Percentiles rank a stretch among this genome's conserved stretches.
Evolutionary conservation across 2,329 filamentous ascomycete genomes (phyloP).

Genomic region (Xylaria polymorpha): DNA sequence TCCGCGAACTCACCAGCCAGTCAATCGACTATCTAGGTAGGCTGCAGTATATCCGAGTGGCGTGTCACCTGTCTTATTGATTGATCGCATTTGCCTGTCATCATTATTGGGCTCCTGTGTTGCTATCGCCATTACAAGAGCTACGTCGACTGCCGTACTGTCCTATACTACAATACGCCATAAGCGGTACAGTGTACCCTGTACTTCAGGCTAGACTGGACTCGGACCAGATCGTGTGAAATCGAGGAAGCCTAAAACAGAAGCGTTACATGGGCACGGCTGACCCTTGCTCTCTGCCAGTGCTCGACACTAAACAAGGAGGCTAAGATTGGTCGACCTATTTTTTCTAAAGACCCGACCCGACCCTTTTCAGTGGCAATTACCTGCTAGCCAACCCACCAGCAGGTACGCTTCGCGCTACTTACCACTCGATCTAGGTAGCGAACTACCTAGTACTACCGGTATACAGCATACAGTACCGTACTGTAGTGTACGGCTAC

Average conservation of each 20-base stretch:
- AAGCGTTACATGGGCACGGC: constrained; percentile 28
- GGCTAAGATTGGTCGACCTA: constrained; percentile 9
- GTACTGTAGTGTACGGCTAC: neutral
- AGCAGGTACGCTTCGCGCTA: neutral
- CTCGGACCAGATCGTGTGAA: constrained; percentile 22
- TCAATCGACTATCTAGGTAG: neutral
- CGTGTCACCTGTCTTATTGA: constrained; percentile 4
- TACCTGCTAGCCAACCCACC: neutral
- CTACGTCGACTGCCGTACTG: constrained; percentile 2
- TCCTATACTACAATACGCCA: neutral
- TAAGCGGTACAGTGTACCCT: neutral
- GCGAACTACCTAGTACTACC: neutral
- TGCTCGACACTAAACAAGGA: constrained; percentile 3
- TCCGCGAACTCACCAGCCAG: constrained; percentile 8
- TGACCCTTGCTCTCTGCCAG: constrained; percentile 10
- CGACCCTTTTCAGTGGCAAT: neutral
- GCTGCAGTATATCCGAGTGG: constrained; percentile 1
- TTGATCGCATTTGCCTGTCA: constrained; percentile 13
- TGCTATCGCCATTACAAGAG: constrained; percentile 4
- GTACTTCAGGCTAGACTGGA: constrained; percentile 8
- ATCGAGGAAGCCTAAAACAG: constrained; percentile 32
- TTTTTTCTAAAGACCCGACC: neutral
- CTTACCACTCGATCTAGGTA: neutral
- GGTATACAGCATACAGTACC: constrained; percentile 2
- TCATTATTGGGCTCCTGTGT: neutral